A percentile compares a stretch with the other conserved stretches of the same genome.
These are phyloP conservation scores for Sorghum bicolor DNA, from an alignment of 176 grass and related monocot species.

Conservation along the genomic window DNA sequence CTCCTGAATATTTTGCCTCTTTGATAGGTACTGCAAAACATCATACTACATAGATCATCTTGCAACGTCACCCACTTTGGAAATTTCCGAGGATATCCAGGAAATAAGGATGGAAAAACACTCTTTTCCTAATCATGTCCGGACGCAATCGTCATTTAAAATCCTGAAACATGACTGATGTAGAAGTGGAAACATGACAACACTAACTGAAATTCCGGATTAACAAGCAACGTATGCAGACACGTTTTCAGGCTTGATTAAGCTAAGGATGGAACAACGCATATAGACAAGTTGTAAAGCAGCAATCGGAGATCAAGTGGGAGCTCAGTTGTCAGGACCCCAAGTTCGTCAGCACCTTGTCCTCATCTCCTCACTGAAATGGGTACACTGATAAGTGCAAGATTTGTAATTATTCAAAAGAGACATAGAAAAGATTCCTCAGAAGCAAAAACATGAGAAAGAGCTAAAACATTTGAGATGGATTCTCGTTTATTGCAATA, in stretches of 20 bases:
- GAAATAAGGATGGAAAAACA: not conserved
- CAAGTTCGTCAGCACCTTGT: too few species aligned
- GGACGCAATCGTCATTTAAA: not conserved
- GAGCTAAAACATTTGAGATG: not conserved
- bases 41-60: not conserved
- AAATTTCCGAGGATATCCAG: not conserved
- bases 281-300: not conserved
- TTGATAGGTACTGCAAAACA: not conserved
- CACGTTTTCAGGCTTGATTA: not conserved
- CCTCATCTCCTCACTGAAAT: not conserved
- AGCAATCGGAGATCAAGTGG: not conserved
- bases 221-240: not conserved
- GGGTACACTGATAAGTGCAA: too few species aligned
- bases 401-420: not conserved
- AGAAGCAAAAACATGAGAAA: not conserved
- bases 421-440: not conserved
- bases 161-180: not conserved
- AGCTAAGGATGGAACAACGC: not conserved
- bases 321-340: too few species aligned
- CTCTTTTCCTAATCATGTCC: not conserved
- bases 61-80: not conserved
- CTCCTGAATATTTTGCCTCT: not conserved
- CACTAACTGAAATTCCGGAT: not conserved
- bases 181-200: not conserved
- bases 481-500: not conserved